A percentile compares a stretch with the other conserved stretches of the same genome.
phyloP scores from a whole-genome alignment of 495 filamentous ascomycete species.

The Lepidopterella palustris region DNA sequence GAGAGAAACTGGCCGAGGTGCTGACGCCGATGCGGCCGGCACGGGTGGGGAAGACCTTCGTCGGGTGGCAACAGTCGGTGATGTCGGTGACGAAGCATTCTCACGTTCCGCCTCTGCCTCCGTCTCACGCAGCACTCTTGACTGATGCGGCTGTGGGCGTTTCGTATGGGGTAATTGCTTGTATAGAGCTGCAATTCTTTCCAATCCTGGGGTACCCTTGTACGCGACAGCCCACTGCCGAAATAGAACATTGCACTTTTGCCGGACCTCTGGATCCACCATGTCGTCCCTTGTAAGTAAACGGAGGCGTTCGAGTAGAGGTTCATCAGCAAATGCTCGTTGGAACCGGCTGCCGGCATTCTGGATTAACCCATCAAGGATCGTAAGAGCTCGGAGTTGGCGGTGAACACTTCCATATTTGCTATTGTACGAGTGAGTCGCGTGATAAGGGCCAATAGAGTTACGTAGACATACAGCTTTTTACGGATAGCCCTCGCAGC shows the following conservation, averaged over 20 bases:
- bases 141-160: slow-evolving; percentile 60
- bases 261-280: slow-evolving; percentile 76
- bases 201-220: slow-evolving; percentile 74
- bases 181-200: slow-evolving; percentile 70
- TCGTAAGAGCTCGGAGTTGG: slow-evolving; percentile 80
- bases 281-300: slow-evolving; percentile 78
- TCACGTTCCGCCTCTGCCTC: slow-evolving; percentile 59
- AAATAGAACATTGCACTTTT: slow-evolving; percentile 81
- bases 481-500: slow-evolving; percentile 89
- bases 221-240: slow-evolving; percentile 81
- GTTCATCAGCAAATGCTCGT: slow-evolving; percentile 80
- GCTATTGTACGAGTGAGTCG: slow-evolving; percentile 35
- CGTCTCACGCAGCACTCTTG: slow-evolving; percentile 73
- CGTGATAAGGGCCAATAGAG: not conserved
- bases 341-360: slow-evolving; percentile 90
- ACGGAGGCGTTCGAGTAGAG: slow-evolving; percentile 86
- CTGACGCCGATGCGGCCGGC: slow-evolving; percentile 20
- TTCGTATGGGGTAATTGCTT: slow-evolving; percentile 66
- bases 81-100: slow-evolving; percentile 9
- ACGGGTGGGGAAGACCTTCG: slow-evolving; percentile 7
- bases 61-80: not conserved
- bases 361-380: slow-evolving; percentile 90
- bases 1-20: slow-evolving; percentile 20
- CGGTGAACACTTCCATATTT: slow-evolving; percentile 94
- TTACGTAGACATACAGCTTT: slow-evolving; percentile 63